These are phyloP conservation scores for Perkinsela sp. DNA, from an alignment of 208 protist species.

Conservation along the genomic window DNA sequence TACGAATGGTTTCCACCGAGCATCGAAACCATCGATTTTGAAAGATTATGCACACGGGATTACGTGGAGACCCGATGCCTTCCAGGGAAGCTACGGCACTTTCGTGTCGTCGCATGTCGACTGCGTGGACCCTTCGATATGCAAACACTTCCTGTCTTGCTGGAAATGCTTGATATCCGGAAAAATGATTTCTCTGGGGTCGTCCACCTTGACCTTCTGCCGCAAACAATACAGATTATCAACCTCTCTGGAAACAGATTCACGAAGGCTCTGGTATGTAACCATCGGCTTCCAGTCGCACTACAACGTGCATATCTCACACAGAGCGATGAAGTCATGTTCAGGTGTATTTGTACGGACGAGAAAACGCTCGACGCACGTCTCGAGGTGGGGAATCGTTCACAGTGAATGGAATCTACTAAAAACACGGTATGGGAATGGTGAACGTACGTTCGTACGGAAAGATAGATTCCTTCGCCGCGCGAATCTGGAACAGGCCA, in stretches of 20 bases:
- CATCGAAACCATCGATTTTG: neutral
- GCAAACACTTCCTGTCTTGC: neutral
- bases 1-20: neutral
- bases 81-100: neutral
- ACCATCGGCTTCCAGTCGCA: neutral
- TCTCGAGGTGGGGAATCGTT: too few species aligned
- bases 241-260: neutral
- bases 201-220: neutral
- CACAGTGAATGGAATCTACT: too few species aligned
- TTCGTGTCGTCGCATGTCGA: neutral
- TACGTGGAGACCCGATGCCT: neutral
- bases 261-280: neutral
- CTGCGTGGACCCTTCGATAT: neutral
- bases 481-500: too few species aligned
- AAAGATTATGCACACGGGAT: neutral
- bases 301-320: too few species aligned
- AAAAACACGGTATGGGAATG: too few species aligned
- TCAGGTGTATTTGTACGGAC: too few species aligned
- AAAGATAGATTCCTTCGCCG: too few species aligned
- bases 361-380: too few species aligned
- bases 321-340: too few species aligned
- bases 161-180: neutral
- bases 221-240: neutral
- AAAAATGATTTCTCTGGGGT: neutral
- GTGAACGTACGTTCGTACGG: too few species aligned